Evolutionary conservation across 2,329 filamentous ascomycete species (phyloP), one percentile per base, ranked within the genome.

Genomic region (Penicillium hesseltinei): DNA sequence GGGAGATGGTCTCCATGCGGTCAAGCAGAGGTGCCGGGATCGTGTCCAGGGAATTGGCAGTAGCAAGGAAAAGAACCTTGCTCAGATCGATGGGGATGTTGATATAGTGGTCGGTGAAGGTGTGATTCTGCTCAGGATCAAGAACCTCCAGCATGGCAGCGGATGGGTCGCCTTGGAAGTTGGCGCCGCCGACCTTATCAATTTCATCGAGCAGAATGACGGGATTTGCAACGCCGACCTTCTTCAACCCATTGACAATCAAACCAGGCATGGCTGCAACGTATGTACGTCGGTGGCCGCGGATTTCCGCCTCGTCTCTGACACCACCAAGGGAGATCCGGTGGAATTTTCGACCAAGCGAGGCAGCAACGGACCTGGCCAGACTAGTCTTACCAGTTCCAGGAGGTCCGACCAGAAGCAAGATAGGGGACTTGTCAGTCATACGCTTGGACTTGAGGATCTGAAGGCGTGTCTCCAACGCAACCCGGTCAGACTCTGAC

Each of bases 231-330:
- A 97, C 93, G 46, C 92, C 93, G 33, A 95, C 93, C 78, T 97
- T 99, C 78, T 94, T 92, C 54, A 99, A 74, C 0, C 93, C 94
- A 72, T 92, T 92, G 31, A 97, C 92, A 58, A 99, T 89, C 54
- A 97, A 81, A 53, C 94, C 94, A 10, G 94, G 94, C 93, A 99
- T 97, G n/a, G 94, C 94, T 23, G 94, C 94, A 57, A 99, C 94
- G 71, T 99, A 99, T 0, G 94, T 99, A 66, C 94, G 84, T 55
- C 94, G 85, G 75, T 99, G 94, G 10, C 94, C 94, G 58, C 94
- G 86, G 59, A 99, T 97, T 77, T 99, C 94, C 17, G 94, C 94
- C 74, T 99, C 94, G 69, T 99, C 94, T 54, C 94, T 84, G 3
- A 99, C 93, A 66, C 94, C 94, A 59, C 94, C 94, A 4, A 99